Base-by-base conservation (phyloP, 257 asterid species). In the Marsdenia floribunda region DNA sequence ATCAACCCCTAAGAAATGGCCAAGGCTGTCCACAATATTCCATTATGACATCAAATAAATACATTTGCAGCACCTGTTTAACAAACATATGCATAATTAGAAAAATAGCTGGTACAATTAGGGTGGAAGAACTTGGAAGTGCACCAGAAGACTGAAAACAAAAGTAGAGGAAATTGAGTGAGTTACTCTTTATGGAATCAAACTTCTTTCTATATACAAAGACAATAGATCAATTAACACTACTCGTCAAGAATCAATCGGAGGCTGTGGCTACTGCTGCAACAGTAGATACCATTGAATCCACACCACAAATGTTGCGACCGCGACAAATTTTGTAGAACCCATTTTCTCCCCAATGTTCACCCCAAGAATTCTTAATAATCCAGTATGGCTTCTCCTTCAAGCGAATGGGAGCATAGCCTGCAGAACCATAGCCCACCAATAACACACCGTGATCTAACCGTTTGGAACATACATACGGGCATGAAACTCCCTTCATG, bases 361-460 rank as follows among this genome's bases (percentile, higher is more conserved):
- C 82, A 37, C 97, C 97, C 97, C 98, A 93, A 0, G 98, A 93
- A 76, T 93, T 90, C 91, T 92, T 90, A 75, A 92, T 90, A 68
- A 90, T 87, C 98, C 98, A 92, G 78, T 82, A 92, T 29, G 96
- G 87, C 80, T 89, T 93, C 72, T 88, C 91, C 70, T 86, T 90
- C 89, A 88, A n/a, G 29, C 96, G 78, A 58, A 89, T 78, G 0
- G 96, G 96, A 58, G 96, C 78, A 72, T 75, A 93, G 4, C 89
- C 97, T 4, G 85, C 74, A 49, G 85, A 82, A 47, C 94, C 98
- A 60, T 86, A 93, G 37, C 98, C 97, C 47, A 91, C 96, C 79
- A 93, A 74, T 68, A 93, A 69, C 16, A 90, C 98, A 14, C 97
- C 98, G 29, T 93, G 98, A 77, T 93, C 91, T 80, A 86, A 78